Evolutionary conservation across 192 early-diverging fungal species (phyloP), one percentile per base, ranked within the genome.

Genomic region (Fimicolochytrium jonesii): DNA sequence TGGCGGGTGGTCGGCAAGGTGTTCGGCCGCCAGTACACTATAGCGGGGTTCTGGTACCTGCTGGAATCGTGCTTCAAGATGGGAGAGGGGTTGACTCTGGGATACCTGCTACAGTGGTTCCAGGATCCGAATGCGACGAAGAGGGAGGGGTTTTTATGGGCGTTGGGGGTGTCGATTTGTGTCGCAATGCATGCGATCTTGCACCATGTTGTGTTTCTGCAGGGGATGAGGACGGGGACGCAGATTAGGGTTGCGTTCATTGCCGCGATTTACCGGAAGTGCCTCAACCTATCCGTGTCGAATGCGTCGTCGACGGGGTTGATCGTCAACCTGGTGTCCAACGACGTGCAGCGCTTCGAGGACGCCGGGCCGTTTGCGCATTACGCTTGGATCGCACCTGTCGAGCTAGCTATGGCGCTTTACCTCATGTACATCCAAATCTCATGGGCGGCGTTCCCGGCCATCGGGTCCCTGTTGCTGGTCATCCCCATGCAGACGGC

Each of bases 301-400:
- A 61, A 71, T 54, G 69, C 72, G 1, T 64, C 50, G 1, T 77
- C 74, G 1, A 70, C 74, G 11, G 80, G 74, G 3, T 47, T 66
- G 18, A 82, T 82, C 47, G 61, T 74, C 37, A 79, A 74, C 52
- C 39, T 82, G 34, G 67, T 79, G 2, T 72, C 74, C 23, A 77
- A 72, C 45, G 80, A 82, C 48, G 80, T 82, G 2, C 77, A 82
- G 49, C 62, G 74, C 3, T 77, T 81, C 51, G 79, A 81, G 59
- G 75, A 81, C 57, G 31, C 39, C 58, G 36, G 42, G 22, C 64
- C 70, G 6, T 80, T 80, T 47, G 59, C 68, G 23, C 68, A 76
- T 35, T 79, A 54, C 54, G 54, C 77, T 30, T 77, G 72, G 65
- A 44, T 77, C 23, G 80, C 67, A 0, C 80, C 80, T 2, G 25